Percentiles rank a stretch among this genome's conserved stretches.
Evolutionary conservation across 2,329 filamentous ascomycete genomes (phyloP).

Genomic region (Xylariales sp.): DNA sequence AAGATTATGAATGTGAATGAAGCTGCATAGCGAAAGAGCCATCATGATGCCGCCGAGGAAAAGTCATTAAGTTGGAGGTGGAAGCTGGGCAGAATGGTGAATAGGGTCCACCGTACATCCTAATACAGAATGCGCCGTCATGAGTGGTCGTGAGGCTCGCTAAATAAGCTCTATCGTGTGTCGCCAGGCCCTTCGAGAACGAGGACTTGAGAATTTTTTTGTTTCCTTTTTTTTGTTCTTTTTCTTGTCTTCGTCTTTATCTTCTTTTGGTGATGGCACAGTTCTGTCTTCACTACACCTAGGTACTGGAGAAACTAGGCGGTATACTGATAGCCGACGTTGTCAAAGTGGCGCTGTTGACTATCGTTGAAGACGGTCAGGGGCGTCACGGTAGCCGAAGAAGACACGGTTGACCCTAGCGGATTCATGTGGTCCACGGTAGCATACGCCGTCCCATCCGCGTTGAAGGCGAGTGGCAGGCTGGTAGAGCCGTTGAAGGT

Average conservation of each 20-base stretch:
- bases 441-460: slow-evolving; percentile 39
- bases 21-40: not conserved
- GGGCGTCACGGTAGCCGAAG: slow-evolving; percentile 47
- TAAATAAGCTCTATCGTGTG: not conserved
- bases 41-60: not conserved
- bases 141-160: slow-evolving; percentile 2
- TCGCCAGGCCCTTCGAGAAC: not conserved
- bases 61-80: not conserved
- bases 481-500: slow-evolving; percentile 42
- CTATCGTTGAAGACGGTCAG: slow-evolving; percentile 44
- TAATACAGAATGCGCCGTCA: slow-evolving; percentile 11
- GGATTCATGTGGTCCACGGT: slow-evolving; percentile 44
- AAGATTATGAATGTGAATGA: slow-evolving; percentile 19
- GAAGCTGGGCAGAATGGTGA: not conserved
- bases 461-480: slow-evolving; percentile 40
- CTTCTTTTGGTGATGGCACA: slow-evolving; percentile 16
- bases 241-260: slow-evolving; percentile 26
- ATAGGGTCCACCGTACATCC: not conserved
- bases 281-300: slow-evolving; percentile 4
- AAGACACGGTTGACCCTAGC: slow-evolving; percentile 46
- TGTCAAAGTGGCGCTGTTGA: slow-evolving; percentile 40
- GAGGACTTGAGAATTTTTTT: not conserved
- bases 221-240: slow-evolving; percentile 21
- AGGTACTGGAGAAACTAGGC: slow-evolving; percentile 36
- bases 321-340: slow-evolving; percentile 45